Conservation (phyloP, 2,329 filamentous ascomycete species). For the Talaromyces piceae region DNA sequence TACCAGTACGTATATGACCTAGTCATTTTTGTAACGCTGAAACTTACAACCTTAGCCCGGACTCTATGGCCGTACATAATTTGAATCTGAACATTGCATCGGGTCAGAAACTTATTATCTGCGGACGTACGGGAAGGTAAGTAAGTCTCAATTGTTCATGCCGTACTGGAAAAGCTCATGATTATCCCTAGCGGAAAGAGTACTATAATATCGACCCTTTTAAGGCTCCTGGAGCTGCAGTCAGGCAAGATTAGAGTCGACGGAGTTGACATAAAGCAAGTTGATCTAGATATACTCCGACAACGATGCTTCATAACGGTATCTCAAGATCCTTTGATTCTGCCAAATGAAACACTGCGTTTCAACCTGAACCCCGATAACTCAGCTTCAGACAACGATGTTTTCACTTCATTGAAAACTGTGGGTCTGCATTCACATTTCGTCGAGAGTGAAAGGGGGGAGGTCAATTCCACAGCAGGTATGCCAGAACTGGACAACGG, state of each 20-base stretch:
- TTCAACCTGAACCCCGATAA: constrained; percentile 2
- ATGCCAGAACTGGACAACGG: background rate
- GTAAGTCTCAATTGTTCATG: background rate
- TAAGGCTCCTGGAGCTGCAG: constrained; percentile 3
- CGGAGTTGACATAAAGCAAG: constrained; percentile 4
- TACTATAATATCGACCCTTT: background rate
- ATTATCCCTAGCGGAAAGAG: constrained; percentile 4
- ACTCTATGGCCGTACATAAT: constrained; percentile 1
- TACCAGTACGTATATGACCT: constrained; percentile 2
- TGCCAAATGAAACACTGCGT: constrained; percentile 2
- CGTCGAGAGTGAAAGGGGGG: background rate
- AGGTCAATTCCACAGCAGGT: background rate
- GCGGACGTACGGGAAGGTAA: constrained; percentile 9
- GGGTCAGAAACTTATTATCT: constrained; percentile 6
- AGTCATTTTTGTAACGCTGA: background rate
- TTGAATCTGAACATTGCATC: background rate
- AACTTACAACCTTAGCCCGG: background rate
- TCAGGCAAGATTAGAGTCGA: constrained; percentile 3
- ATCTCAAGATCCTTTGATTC: constrained; percentile 5
- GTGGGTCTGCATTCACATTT: constrained; percentile 2
- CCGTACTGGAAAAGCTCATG: background rate
- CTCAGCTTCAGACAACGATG: background rate
- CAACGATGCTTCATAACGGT: constrained; percentile 4
- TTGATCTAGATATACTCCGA: constrained; percentile 1
- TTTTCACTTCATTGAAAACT: background rate